A percentile compares a stretch with the other conserved stretches of the same genome.
These are phyloP conservation scores for Calendula officinalis DNA, from an alignment of 129 eudicot genomes.

Conservation along the genomic window DNA sequence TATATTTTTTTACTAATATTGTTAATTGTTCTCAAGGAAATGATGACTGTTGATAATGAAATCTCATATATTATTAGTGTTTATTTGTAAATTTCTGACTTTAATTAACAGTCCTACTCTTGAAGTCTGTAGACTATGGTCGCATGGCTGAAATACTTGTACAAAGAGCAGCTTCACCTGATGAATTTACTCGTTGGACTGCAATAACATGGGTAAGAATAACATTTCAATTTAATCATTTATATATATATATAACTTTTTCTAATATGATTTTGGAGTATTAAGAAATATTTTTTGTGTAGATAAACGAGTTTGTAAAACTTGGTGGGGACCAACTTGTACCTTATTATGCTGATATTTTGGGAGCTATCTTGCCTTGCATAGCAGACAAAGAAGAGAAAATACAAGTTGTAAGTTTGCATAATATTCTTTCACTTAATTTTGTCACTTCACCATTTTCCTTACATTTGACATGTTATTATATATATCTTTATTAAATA, in stretches of 20 bases:
- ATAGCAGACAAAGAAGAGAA: conserved; percentile 96
- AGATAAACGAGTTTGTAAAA: conserved; percentile 94
- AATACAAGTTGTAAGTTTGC: conserved; percentile 78
- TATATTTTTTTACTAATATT: conserved; percentile 1
- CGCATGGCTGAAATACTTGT: conserved; percentile 99
- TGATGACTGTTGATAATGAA: not conserved
- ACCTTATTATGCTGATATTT: conserved; percentile 92
- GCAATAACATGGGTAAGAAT: conserved; percentile 92
- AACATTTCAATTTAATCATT: not conserved
- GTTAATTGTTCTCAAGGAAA: conserved; percentile 15
- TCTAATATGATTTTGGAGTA: not conserved
- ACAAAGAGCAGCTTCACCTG: conserved; percentile 88
- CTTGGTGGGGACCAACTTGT: conserved; percentile 99
- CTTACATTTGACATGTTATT: not conserved
- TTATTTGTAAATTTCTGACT: conserved; percentile 41
- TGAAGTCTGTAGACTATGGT: conserved; percentile 99
- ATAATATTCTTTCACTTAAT: not conserved
- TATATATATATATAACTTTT: conserved; percentile 5
- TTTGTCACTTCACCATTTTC: not conserved
- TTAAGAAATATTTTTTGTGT: conserved; percentile 28
- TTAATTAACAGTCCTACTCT: conserved; percentile 39
- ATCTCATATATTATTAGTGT: not conserved
- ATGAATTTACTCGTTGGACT: conserved; percentile 93
- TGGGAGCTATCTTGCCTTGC: conserved; percentile 95
- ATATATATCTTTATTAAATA: not conserved